Conservation (phyloP, 345 rosid genomes). For the Crucihimalaya himalaica region DNA sequence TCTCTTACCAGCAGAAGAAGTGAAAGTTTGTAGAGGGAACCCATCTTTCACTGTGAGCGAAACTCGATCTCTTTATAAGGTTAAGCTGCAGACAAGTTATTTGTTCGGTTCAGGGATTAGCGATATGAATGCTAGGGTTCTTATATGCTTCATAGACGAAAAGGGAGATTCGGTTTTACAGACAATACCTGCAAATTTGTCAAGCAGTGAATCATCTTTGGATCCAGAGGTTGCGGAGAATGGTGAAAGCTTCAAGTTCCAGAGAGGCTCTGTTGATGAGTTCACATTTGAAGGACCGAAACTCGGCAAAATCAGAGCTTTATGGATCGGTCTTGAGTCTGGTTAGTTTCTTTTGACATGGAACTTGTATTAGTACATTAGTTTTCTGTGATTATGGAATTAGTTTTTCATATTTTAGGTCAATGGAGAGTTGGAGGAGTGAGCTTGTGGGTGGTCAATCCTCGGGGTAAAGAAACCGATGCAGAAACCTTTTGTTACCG, state of each 20-base stretch:
- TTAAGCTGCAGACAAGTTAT: conserved; percentile 71
- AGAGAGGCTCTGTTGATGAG: conserved; percentile 78
- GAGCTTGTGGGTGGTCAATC: conserved; percentile 44
- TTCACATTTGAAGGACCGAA: conserved; percentile 63
- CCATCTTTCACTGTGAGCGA: conserved; percentile 27
- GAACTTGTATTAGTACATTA: background rate
- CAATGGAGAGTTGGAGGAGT: conserved; percentile 83
- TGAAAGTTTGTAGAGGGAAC: conserved; percentile 42
- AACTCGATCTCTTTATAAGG: conserved; percentile 55
- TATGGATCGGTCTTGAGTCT: conserved; percentile 83
- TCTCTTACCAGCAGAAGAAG: conserved; percentile 59
- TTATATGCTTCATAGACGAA: conserved; percentile 66
- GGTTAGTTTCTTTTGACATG: conserved; percentile 49
- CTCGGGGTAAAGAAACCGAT: conserved; percentile 28
- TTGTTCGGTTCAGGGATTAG: conserved; percentile 65
- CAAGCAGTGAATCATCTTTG: no score
- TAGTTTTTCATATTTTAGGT: conserved; percentile 53
- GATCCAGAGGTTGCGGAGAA: conserved; percentile 32
- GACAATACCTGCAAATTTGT: conserved; percentile 55
- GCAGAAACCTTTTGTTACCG: conserved; percentile 36
- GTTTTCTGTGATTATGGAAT: background rate
- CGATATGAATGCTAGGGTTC: conserved; percentile 62
- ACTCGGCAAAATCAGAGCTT: conserved; percentile 57
- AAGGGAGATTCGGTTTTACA: conserved; percentile 69
- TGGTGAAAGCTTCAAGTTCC: conserved; percentile 52